Evolutionary conservation across 1,284 basidiomycete genomes (phyloP).

Genomic region (Fistulinella staudtii): DNA sequence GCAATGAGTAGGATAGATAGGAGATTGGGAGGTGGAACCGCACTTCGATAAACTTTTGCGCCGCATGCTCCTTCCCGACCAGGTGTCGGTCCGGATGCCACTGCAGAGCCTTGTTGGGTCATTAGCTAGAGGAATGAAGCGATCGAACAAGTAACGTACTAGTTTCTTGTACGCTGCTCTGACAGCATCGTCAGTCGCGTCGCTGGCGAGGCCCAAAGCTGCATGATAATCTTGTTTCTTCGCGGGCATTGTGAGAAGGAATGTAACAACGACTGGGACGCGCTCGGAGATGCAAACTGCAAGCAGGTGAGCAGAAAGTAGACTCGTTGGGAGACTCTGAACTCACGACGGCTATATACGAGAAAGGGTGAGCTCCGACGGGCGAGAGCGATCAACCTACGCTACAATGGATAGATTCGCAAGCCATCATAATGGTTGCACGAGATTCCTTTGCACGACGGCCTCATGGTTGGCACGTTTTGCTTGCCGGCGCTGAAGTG

Average conservation of each 20-base stretch:
- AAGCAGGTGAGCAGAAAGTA: too few relatives aligned
- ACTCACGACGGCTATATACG: too few relatives aligned
- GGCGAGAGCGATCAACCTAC: conserved; percentile 22
- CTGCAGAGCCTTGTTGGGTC: conserved; percentile 27
- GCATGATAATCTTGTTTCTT: conserved; percentile 22
- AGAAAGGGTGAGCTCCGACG: conserved; percentile 19
- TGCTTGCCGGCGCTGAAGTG: conserved; percentile 26
- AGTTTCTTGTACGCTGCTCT: conserved; percentile 34
- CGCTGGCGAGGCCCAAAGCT: conserved; percentile 28
- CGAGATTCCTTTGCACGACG: conserved; percentile 15
- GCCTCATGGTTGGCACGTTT: conserved; percentile 35
- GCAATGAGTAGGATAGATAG: conserved; percentile 25
- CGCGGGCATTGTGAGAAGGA: conserved; percentile 28
- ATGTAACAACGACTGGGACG: too few relatives aligned
- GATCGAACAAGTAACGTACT: conserved; percentile 16
- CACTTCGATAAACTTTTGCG: conserved; percentile 34
- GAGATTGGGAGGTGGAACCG: background rate
- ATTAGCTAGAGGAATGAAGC: conserved; percentile 4
- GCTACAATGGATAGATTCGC: conserved; percentile 21
- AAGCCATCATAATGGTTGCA: conserved; percentile 21
- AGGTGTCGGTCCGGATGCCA: conserved; percentile 53
- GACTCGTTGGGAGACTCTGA: too few relatives aligned
- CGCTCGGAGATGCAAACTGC: too few relatives aligned
- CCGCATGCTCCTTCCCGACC: conserved; percentile 33
- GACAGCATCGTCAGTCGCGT: conserved; percentile 32